A percentile compares a stretch with the other conserved stretches of the same genome.
These are phyloP conservation scores for Calophaca sinica DNA, from an alignment of 306 rosid genomes.

Conservation along the genomic window DNA sequence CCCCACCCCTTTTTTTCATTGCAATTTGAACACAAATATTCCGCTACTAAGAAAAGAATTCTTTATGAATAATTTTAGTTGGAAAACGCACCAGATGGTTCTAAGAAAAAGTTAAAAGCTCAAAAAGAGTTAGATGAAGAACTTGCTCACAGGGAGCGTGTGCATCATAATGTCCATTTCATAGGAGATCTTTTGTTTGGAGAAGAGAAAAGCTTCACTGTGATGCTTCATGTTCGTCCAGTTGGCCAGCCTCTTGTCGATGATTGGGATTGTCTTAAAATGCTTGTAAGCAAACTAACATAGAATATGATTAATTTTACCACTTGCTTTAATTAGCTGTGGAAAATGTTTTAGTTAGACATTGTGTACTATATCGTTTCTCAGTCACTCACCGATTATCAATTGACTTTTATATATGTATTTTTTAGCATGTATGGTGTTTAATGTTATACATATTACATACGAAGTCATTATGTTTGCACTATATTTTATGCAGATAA, in stretches of 20 bases:
- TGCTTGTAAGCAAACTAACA: conserved; percentile 49
- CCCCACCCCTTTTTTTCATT: no score
- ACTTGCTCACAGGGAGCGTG: conserved; percentile 46
- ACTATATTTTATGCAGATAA: conserved; percentile 30
- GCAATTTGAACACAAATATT: no score
- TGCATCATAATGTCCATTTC: conserved; percentile 44
- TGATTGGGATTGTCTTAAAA: conserved; percentile 72
- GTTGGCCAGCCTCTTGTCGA: conserved; percentile 63
- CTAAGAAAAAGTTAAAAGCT: conserved; percentile 50
- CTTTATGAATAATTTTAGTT: conserved; percentile 41
- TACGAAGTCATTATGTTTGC: no score
- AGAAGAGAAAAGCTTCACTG: conserved; percentile 26
- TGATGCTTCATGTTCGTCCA: conserved; percentile 51
- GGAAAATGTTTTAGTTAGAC: no score
- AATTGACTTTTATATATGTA: no score
- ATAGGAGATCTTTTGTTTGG: conserved; percentile 62
- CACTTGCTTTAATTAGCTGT: no score
- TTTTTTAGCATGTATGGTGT: no score
- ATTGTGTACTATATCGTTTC: no score
- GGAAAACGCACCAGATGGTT: conserved; percentile 51
- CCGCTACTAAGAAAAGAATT: no score
- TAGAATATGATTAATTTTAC: no score
- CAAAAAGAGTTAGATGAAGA: conserved; percentile 46
- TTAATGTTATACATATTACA: no score
- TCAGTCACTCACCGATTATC: no score